These are phyloP conservation scores for Hypsizygus marmoreus DNA, from an alignment of 768 basidiomycete genomes.

Conservation along the genomic window DNA sequence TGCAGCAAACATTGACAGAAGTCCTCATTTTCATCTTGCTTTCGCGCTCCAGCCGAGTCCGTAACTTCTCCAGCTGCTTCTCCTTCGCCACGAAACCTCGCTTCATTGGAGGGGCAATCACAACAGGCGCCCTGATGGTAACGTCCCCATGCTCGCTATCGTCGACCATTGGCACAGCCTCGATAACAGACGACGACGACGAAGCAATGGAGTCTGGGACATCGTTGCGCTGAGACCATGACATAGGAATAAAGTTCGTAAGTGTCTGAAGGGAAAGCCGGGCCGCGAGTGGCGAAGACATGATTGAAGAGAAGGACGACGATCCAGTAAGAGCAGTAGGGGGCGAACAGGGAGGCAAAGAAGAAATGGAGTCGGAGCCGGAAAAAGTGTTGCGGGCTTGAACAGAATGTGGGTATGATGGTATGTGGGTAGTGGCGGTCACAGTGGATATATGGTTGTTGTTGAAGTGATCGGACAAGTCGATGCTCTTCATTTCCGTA, in stretches of 20 bases:
- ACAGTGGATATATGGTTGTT: conserved; percentile 17
- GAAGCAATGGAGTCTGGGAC: conserved; percentile 20
- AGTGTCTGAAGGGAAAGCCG: conserved; percentile 62
- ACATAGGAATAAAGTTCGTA: conserved; percentile 59
- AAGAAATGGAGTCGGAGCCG: too few relatives aligned
- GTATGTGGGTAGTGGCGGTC: conserved; percentile 14
- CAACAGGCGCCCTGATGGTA: too few relatives aligned
- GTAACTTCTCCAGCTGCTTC: conserved; percentile 66
- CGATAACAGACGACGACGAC: conserved; percentile 3
- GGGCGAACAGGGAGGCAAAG: conserved; percentile 7
- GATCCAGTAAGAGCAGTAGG: too few relatives aligned
- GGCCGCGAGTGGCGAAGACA: conserved; percentile 54
- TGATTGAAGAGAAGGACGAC: conserved; percentile 48
- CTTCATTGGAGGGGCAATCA: conserved; percentile 12
- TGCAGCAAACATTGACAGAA: conserved; percentile 34
- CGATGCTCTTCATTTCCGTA: conserved; percentile 44
- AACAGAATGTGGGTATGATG: conserved; percentile 19
- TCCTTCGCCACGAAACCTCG: conserved; percentile 60
- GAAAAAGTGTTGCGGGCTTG: conserved; percentile 7
- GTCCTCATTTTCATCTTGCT: conserved; percentile 27
- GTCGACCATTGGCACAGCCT: conserved; percentile 1
- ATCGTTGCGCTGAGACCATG: conserved; percentile 49
- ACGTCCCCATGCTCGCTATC: too few relatives aligned
- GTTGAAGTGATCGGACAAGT: conserved; percentile 31
- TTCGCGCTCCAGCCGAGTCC: conserved; percentile 51